Evolutionary conservation across 2,329 filamentous ascomycete species (phyloP).

Genomic region (Anisogramma anomala): DNA sequence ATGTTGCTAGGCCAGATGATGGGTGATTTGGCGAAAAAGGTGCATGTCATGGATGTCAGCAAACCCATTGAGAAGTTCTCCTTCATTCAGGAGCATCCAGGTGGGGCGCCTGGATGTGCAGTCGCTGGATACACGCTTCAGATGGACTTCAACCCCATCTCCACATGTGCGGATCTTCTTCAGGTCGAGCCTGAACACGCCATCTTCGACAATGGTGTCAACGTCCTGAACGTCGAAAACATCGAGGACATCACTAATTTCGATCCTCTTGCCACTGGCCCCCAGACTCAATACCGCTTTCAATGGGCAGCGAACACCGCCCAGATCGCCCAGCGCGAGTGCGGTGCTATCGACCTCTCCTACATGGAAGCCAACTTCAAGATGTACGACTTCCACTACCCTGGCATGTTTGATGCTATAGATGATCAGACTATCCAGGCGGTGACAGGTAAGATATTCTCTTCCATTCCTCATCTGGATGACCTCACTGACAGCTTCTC

Average conservation of each 20-base stretch:
- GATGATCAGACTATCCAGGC: constrained; percentile 4
- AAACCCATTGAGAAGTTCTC: neutral
- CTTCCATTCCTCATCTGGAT: neutral
- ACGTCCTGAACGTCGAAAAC: neutral
- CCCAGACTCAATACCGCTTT: neutral
- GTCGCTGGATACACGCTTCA: neutral
- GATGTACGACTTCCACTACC: constrained; percentile 1
- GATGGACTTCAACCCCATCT: neutral
- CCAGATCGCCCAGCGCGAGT: neutral
- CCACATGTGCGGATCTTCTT: neutral
- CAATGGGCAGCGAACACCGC: constrained; percentile 3
- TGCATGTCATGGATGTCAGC: neutral
- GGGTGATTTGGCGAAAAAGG: neutral
- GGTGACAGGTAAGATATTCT: neutral
- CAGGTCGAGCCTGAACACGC: neutral
- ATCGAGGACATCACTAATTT: neutral
- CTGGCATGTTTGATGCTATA: neutral
- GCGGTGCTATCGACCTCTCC: neutral
- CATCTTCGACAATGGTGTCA: constrained; percentile 1
- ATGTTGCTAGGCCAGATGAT: neutral
- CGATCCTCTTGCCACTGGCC: neutral
- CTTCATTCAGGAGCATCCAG: neutral
- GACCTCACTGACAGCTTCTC: neutral
- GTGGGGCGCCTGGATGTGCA: neutral
- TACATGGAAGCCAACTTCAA: neutral